Conservation (phyloP, 352 stramenopile genomes). For the Phytophthora podocarpi region DNA sequence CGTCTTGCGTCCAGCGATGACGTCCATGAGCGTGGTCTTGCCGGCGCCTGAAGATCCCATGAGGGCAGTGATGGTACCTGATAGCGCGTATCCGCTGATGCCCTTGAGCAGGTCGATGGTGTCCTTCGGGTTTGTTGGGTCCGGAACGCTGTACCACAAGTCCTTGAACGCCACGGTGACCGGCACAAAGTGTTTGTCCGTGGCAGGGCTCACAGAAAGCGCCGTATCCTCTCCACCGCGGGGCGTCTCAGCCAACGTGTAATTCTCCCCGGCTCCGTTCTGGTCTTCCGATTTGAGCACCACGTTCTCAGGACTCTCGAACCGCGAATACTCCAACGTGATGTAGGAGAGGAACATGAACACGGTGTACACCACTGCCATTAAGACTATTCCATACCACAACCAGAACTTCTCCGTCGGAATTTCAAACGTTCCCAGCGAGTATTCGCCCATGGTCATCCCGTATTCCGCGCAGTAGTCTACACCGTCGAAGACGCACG, state of each 20-base stretch:
- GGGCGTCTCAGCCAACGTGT: conserved; percentile 7
- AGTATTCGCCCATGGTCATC: conserved; percentile 28
- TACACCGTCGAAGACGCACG: conserved; percentile 16
- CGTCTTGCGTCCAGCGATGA: conserved; percentile 24
- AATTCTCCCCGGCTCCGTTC: not conserved
- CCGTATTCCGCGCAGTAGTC: conserved; percentile 20
- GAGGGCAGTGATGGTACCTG: conserved; percentile 22
- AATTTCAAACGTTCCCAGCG: conserved; percentile 17
- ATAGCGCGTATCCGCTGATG: conserved; percentile 19
- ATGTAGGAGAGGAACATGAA: conserved; percentile 34
- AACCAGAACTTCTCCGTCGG: conserved; percentile 26
- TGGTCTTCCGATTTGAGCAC: conserved; percentile 1
- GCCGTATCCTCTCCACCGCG: not conserved
- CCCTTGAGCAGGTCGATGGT: conserved; percentile 26
- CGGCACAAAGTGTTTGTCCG: conserved; percentile 10
- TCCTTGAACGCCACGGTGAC: conserved; percentile 26
- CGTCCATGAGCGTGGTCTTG: conserved; percentile 29
- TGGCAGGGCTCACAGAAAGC: conserved; percentile 3
- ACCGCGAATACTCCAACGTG: conserved; percentile 21
- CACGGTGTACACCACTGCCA: conserved; percentile 18
- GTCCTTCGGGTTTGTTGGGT: conserved; percentile 24
- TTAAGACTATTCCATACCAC: conserved; percentile 23
- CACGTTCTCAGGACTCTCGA: conserved; percentile 27
- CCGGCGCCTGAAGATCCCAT: conserved; percentile 25
- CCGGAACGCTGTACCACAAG: conserved; percentile 18